phyloP scores from a whole-genome alignment of 805 yeast species.

The Gaillardinia entomophila region DNA sequence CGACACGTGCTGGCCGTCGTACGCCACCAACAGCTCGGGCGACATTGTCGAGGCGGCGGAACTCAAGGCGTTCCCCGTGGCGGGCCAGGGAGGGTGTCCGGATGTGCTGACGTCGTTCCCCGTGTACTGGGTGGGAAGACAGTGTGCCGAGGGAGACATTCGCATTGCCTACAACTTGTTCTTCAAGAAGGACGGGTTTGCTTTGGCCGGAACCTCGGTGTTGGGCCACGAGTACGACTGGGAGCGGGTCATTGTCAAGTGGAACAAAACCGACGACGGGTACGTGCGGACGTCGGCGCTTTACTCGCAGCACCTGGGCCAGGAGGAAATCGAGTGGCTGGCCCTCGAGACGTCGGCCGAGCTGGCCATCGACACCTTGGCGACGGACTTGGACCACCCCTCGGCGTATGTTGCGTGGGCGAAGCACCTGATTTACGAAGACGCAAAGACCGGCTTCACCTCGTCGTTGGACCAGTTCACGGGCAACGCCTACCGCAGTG shows the following conservation, averaged over 20 bases:
- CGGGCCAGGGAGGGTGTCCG: slow-evolving; percentile 1
- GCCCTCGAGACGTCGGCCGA: not conserved
- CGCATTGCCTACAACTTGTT: not conserved
- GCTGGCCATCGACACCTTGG: not conserved
- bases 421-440: not conserved
- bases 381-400: not conserved
- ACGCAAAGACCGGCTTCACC: no score
- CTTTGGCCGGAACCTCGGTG: not conserved
- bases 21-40: not conserved
- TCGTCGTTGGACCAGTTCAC: not conserved
- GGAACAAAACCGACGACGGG: not conserved
- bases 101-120: slow-evolving; percentile 1
- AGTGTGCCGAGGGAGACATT: not conserved
- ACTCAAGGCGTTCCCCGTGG: not conserved
- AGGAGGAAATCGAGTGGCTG: not conserved
- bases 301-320: not conserved
- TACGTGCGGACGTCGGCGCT: not conserved
- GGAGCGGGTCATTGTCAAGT: not conserved
- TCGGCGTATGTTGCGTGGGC: slow-evolving; percentile 1
- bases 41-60: not conserved
- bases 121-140: not conserved
- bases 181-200: slow-evolving; percentile 1
- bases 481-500: not conserved
- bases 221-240: slow-evolving; percentile 1
- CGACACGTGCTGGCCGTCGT: slow-evolving; percentile 1